Conservation (phyloP, 306 rosid species). For the Dalbergia cultrata region DNA sequence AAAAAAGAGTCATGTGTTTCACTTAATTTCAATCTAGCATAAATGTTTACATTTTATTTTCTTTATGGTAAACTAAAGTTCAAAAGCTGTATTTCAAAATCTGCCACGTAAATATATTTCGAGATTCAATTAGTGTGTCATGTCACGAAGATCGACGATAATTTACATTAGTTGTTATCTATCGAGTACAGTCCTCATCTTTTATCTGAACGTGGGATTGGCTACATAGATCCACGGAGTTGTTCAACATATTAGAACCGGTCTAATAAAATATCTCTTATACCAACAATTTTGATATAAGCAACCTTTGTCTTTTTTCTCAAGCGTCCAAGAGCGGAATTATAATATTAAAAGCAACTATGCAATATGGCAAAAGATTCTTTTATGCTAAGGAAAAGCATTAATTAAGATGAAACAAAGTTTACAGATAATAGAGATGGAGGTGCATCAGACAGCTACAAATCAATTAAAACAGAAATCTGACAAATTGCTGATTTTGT, state of each 20-base stretch:
- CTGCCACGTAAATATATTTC: neutral
- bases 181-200: no score
- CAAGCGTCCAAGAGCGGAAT: constrained; percentile 4
- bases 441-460: constrained; percentile 17
- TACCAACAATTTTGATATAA: constrained; percentile 12
- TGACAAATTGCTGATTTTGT: constrained; percentile 38
- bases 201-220: neutral
- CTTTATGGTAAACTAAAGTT: neutral
- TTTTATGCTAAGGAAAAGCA: neutral
- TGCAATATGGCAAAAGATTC: constrained; percentile 19
- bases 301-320: neutral
- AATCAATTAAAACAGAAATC: constrained; percentile 28
- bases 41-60: neutral
- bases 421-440: constrained; percentile 12
- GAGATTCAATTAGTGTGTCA: neutral
- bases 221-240: neutral
- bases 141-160: neutral
- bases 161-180: neutral
- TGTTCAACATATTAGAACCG: neutral
- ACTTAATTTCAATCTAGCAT: neutral
- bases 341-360: constrained; percentile 1
- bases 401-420: constrained; percentile 17
- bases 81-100: neutral
- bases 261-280: neutral
- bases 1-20: neutral